phyloP scores from a whole-genome alignment of 805 yeast species.

The Candida cerambycidarum region DNA sequence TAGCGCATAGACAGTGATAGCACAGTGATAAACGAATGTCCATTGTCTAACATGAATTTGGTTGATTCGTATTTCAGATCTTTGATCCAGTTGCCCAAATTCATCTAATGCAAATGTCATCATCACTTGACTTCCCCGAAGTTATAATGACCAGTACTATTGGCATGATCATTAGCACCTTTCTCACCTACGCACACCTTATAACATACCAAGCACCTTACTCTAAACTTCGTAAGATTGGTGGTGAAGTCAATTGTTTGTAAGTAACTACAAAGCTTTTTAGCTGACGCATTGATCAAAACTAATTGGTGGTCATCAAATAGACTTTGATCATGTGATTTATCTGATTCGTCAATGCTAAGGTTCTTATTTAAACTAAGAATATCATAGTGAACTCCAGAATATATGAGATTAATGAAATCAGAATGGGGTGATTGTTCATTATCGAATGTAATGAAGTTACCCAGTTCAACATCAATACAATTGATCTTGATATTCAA shows the following conservation, averaged over 20 bases:
- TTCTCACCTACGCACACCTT: constrained; percentile 56
- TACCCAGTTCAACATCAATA: constrained; percentile 62
- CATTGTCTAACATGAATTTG: too few species aligned
- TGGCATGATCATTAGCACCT: constrained; percentile 65
- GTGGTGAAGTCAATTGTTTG: constrained; percentile 59
- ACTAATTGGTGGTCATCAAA: constrained; percentile 37
- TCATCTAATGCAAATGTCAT: too few species aligned
- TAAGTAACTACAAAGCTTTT: constrained; percentile 42
- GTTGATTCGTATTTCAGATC: too few species aligned
- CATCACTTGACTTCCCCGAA: constrained; percentile 51
- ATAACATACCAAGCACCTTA: constrained; percentile 59
- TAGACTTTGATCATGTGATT: constrained; percentile 36
- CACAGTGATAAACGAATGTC: too few species aligned
- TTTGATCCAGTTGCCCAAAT: too few species aligned
- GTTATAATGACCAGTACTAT: constrained; percentile 54
- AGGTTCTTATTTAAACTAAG: constrained; percentile 22
- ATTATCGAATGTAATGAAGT: constrained; percentile 50
- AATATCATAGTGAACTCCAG: constrained; percentile 76
- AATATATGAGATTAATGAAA: constrained; percentile 58
- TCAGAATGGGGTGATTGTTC: constrained; percentile 33
- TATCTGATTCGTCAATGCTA: constrained; percentile 22
- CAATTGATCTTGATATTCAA: constrained; percentile 55
- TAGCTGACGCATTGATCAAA: constrained; percentile 27
- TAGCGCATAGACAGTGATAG: too few species aligned
- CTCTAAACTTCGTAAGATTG: constrained; percentile 58